phyloP scores from a whole-genome alignment of 2,329 filamentous ascomycete genomes.

The Pseudocercospora eumusae region DNA sequence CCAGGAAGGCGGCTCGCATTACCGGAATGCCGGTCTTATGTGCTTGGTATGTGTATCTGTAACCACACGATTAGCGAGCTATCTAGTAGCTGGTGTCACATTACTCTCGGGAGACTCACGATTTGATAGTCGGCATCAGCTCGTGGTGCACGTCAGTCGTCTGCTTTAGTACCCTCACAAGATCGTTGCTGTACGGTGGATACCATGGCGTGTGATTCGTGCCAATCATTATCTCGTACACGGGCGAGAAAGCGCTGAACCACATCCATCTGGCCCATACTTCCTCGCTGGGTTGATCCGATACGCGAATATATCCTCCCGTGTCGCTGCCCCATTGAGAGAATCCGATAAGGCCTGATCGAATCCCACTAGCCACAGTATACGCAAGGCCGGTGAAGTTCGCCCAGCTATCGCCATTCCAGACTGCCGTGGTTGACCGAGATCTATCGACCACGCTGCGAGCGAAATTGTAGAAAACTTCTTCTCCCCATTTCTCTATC shows the following conservation, averaged over 20 bases:
- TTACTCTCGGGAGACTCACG: background rate
- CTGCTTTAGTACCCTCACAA: slow-evolving; percentile 38
- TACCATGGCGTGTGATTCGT: slow-evolving; percentile 37
- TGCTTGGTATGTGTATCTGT: slow-evolving; percentile 35
- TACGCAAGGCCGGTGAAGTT: slow-evolving; percentile 37
- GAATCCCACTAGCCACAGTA: background rate
- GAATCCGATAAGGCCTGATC: background rate
- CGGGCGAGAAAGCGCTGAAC: slow-evolving; percentile 1
- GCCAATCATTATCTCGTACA: background rate
- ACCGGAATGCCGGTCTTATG: slow-evolving; percentile 39
- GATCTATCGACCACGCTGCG: slow-evolving; percentile 41
- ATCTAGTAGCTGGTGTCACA: background rate
- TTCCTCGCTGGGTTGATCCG: background rate
- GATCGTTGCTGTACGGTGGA: slow-evolving; percentile 35
- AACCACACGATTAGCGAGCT: background rate
- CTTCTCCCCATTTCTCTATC: slow-evolving; percentile 37
- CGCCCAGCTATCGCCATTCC: slow-evolving; percentile 42
- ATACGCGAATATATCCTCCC: background rate
- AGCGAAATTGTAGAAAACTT: slow-evolving; percentile 42
- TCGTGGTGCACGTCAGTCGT: slow-evolving; percentile 39
- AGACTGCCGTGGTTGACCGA: slow-evolving; percentile 38
- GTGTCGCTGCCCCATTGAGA: slow-evolving; percentile 1
- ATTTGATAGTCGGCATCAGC: slow-evolving; percentile 41
- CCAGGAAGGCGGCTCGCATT: slow-evolving; percentile 42
- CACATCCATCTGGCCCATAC: slow-evolving; percentile 3